These are phyloP conservation scores for Sodiomyces alkalinus DNA, from an alignment of 2,329 filamentous ascomycete genomes.

Conservation along the genomic window DNA sequence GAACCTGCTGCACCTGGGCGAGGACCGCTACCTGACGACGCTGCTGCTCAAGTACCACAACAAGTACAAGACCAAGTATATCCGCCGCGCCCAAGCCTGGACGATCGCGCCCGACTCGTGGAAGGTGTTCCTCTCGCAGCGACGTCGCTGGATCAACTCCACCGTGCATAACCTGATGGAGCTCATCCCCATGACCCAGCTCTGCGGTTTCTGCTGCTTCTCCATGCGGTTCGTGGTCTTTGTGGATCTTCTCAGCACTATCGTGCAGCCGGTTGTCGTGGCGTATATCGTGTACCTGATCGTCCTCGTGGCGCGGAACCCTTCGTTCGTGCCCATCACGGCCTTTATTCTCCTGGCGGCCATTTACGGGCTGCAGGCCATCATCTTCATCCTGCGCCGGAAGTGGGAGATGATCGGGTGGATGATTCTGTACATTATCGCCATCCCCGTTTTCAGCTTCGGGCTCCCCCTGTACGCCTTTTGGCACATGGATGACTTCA, in stretches of 20 bases:
- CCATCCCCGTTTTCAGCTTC: conserved; percentile 83
- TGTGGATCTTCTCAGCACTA: conserved; percentile 77
- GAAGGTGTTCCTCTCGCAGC: conserved; percentile 89
- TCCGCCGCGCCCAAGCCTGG: conserved; percentile 83
- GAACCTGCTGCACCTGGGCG: conserved; percentile 89
- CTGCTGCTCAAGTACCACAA: conserved; percentile 82
- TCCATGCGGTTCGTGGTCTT: conserved; percentile 98
- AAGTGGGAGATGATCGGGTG: conserved; percentile 99
- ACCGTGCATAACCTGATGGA: conserved; percentile 97
- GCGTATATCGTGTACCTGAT: conserved; percentile 86
- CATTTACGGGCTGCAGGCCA: conserved; percentile 93
- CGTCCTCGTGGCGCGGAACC: conserved; percentile 48
- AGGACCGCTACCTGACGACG: conserved; percentile 94
- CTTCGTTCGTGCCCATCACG: conserved; percentile 58
- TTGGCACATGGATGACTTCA: conserved; percentile 99
- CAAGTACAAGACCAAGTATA: conserved; percentile 97
- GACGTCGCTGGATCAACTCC: conserved; percentile 98
- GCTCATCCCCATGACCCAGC: conserved; percentile 79
- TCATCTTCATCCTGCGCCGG: conserved; percentile 90
- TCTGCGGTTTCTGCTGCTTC: conserved; percentile 99
- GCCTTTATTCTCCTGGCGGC: conserved; percentile 82
- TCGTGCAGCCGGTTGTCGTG: conserved; percentile 82
- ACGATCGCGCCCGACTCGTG: conserved; percentile 93
- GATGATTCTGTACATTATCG: conserved; percentile 92
- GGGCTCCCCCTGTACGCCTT: conserved; percentile 86